phyloP scores from a whole-genome alignment of 768 basidiomycete species.

The Lyophyllum decastes region DNA sequence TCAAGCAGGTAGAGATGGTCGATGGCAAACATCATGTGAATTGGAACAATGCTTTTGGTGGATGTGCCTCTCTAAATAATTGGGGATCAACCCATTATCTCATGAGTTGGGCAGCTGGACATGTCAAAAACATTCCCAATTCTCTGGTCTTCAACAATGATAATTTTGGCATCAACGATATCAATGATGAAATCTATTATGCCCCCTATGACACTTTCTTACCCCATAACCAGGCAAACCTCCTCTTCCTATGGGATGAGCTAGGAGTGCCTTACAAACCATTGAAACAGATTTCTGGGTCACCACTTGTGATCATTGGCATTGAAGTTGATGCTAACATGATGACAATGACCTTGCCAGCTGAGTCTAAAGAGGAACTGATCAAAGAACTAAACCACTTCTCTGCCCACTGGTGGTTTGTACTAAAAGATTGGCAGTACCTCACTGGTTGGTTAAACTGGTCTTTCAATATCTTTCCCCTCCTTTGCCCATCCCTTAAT shows the following conservation, averaged over 20 bases:
- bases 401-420: too few relatives aligned
- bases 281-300: slow-evolving; percentile 37
- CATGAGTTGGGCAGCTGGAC: slow-evolving; percentile 36
- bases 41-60: slow-evolving; percentile 24
- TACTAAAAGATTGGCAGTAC: not conserved
- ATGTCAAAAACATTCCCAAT: slow-evolving; percentile 15
- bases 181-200: slow-evolving; percentile 24
- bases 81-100: slow-evolving; percentile 33
- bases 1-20: slow-evolving; percentile 35
- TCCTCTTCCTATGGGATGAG: slow-evolving; percentile 39
- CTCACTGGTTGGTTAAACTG: slow-evolving; percentile 2
- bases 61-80: slow-evolving; percentile 15
- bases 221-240: slow-evolving; percentile 29
- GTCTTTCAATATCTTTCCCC: slow-evolving; percentile 6
- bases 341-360: slow-evolving; percentile 23
- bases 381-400: not conserved
- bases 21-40: slow-evolving; percentile 24
- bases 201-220: slow-evolving; percentile 25
- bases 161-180: slow-evolving; percentile 21
- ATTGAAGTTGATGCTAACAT: slow-evolving; percentile 33
- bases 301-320: slow-evolving; percentile 36
- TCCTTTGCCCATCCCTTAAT: not conserved
- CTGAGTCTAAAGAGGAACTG: slow-evolving; percentile 11
- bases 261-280: slow-evolving; percentile 39
- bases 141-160: slow-evolving; percentile 37